Evolutionary conservation across 2,329 filamentous ascomycete genomes (phyloP).

Genomic region (Cladophialophora bantiana): DNA sequence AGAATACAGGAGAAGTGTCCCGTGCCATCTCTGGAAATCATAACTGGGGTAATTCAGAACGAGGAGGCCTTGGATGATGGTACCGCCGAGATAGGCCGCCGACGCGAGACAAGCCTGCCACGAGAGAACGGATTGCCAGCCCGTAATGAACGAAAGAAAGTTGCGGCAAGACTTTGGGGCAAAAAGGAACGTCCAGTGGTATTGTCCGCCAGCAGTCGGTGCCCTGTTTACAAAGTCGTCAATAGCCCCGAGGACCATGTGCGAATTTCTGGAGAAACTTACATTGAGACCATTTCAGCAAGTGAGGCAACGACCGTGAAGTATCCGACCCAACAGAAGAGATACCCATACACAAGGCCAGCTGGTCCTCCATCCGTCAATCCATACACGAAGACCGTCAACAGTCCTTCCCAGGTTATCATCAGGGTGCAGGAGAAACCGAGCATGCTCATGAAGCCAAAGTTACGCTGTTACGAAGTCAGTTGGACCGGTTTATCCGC

Average conservation of each 20-base stretch:
- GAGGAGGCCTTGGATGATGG: constrained; percentile 55
- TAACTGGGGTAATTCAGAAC: constrained; percentile 52
- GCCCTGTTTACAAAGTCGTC: constrained; percentile 38
- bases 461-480: constrained; percentile 39
- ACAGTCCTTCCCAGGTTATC: constrained; percentile 42
- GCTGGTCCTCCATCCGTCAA: constrained; percentile 45
- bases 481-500: constrained; percentile 7
- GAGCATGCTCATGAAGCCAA: constrained; percentile 41
- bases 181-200: constrained; percentile 47
- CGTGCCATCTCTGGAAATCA: constrained; percentile 54
- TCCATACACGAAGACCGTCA: constrained; percentile 35
- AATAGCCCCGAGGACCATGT: constrained; percentile 6
- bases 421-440: constrained; percentile 44
- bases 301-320: constrained; percentile 42
- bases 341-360: constrained; percentile 45
- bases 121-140: constrained; percentile 55
- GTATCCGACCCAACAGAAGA: constrained; percentile 46
- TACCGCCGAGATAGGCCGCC: constrained; percentile 53
- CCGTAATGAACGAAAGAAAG: constrained; percentile 40
- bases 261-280: constrained; percentile 11
- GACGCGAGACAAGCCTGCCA: constrained; percentile 55
- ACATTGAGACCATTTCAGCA: constrained; percentile 48
- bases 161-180: constrained; percentile 38
- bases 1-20: constrained; percentile 58
- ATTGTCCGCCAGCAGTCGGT: constrained; percentile 48